A percentile compares a stretch with the other conserved stretches of the same genome.
phyloP scores from a whole-genome alignment of 2,329 filamentous ascomycete species.

The Ceratocystis diversiconidia region DNA sequence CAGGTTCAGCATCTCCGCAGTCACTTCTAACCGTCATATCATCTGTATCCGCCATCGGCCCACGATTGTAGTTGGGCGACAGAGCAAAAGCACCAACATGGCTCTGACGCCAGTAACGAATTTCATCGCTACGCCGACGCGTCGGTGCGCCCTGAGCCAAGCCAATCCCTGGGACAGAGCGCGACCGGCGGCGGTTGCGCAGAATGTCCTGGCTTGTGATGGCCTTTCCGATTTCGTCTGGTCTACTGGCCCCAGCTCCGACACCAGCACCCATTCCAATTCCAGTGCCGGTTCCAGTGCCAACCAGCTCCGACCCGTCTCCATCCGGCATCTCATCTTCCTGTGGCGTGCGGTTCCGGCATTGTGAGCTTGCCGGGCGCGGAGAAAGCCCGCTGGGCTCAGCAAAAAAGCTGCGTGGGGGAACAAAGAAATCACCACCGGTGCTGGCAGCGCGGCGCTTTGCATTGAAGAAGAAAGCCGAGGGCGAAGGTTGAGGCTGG shows the following conservation, averaged over 20 bases:
- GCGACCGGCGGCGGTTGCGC: conserved; percentile 39
- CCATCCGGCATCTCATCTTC: conserved; percentile 25
- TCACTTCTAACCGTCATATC: conserved; percentile 20
- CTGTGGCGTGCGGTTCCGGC: conserved; percentile 31
- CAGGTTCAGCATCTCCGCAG: conserved; percentile 14
- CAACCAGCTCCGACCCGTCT: conserved; percentile 30
- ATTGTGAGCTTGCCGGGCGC: conserved; percentile 46
- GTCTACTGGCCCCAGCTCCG: background rate
- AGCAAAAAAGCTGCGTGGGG: conserved; percentile 17
- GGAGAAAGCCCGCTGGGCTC: conserved; percentile 37
- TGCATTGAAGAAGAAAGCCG: background rate
- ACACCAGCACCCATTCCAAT: background rate
- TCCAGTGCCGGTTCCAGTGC: background rate
- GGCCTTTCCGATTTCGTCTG: conserved; percentile 44
- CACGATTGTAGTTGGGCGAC: conserved; percentile 34
- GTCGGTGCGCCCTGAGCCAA: conserved; percentile 20
- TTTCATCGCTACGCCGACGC: conserved; percentile 47
- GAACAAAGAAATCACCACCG: conserved; percentile 11
- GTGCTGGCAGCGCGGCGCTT: conserved; percentile 16
- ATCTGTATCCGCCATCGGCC: conserved; percentile 21
- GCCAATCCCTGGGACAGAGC: conserved; percentile 43
- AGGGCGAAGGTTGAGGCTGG: background rate
- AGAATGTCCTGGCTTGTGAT: conserved; percentile 40
- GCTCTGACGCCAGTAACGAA: conserved; percentile 49
- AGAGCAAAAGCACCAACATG: conserved; percentile 35